phyloP scores from a whole-genome alignment of 176 grass and related monocot genomes.

The Leersia perrieri region DNA sequence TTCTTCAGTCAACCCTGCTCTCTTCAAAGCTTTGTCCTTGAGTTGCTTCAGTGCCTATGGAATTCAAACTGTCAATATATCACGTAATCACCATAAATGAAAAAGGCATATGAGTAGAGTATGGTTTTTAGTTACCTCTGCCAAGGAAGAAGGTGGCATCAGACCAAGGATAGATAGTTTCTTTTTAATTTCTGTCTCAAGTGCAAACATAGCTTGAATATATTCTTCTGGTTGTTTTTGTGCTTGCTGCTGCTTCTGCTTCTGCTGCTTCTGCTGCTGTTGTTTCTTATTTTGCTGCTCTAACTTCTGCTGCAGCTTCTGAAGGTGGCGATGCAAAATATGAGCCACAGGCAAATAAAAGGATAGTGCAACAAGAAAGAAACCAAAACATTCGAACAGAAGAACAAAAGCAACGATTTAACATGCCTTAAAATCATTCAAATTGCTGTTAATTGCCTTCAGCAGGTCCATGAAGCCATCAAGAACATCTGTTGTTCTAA shows the following conservation, averaged over 20 bases:
- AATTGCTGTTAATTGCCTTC: conserved; percentile 82
- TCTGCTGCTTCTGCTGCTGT: conserved; percentile 51
- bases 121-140: conserved; percentile 40
- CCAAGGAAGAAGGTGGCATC: conserved; percentile 50
- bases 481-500: conserved; percentile 80
- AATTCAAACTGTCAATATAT: not conserved
- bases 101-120: conserved; percentile 6
- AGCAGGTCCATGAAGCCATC: conserved; percentile 84
- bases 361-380: not conserved
- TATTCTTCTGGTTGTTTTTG: conserved; percentile 54
- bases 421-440: conserved; percentile 82
- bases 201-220: conserved; percentile 58
- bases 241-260: conserved; percentile 46
- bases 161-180: conserved; percentile 66
- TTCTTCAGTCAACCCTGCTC: conserved; percentile 47
- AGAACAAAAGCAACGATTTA: not conserved
- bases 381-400: not conserved
- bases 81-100: not conserved
- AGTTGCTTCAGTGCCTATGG: conserved; percentile 30
- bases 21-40: conserved; percentile 41
- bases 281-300: conserved; percentile 55
- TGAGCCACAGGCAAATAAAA: not conserved
- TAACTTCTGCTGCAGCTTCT: conserved; percentile 47
- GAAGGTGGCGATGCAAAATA: conserved; percentile 21
- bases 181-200: conserved; percentile 58